Evolutionary conservation across 495 filamentous ascomycete genomes (phyloP).

Genomic region (Podospora fimiseda): DNA sequence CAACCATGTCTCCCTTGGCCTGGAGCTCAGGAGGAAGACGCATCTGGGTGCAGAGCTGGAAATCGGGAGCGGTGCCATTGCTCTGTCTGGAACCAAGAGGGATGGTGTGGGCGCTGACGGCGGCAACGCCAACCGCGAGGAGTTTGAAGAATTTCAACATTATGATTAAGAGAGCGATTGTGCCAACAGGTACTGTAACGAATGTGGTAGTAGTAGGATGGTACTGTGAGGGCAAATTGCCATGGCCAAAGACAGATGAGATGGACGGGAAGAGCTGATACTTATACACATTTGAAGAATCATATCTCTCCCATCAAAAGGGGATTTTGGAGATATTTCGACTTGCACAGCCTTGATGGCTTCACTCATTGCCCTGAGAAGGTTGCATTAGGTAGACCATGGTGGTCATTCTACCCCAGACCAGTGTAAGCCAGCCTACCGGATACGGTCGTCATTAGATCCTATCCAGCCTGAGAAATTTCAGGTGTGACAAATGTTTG

Average conservation of each 20-base stretch:
- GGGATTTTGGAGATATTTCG: too few relatives aligned
- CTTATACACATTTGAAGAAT: too few relatives aligned
- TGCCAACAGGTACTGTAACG: background rate
- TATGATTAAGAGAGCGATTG: background rate
- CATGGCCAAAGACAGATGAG: background rate
- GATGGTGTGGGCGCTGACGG: constrained; percentile 1
- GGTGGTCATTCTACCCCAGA: too few relatives aligned
- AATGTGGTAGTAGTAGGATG: background rate
- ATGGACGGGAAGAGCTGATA: background rate
- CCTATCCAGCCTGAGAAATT: background rate
- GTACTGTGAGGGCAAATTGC: background rate
- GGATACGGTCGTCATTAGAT: background rate
- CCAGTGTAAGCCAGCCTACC: too few relatives aligned
- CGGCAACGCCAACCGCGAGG: background rate
- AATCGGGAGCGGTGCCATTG: background rate
- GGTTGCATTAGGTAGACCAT: too few relatives aligned
- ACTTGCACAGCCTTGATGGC: too few relatives aligned
- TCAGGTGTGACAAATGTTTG: background rate
- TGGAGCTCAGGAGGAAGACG: background rate
- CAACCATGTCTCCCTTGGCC: background rate
- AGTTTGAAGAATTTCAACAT: background rate
- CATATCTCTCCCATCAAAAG: too few relatives aligned
- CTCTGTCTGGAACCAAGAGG: background rate
- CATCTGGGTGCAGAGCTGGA: constrained; percentile 7
- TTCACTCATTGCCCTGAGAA: too few relatives aligned